Evolutionary conservation across 2,329 filamentous ascomycete genomes (phyloP).

Genomic region (Hymenoscyphus occultus): DNA sequence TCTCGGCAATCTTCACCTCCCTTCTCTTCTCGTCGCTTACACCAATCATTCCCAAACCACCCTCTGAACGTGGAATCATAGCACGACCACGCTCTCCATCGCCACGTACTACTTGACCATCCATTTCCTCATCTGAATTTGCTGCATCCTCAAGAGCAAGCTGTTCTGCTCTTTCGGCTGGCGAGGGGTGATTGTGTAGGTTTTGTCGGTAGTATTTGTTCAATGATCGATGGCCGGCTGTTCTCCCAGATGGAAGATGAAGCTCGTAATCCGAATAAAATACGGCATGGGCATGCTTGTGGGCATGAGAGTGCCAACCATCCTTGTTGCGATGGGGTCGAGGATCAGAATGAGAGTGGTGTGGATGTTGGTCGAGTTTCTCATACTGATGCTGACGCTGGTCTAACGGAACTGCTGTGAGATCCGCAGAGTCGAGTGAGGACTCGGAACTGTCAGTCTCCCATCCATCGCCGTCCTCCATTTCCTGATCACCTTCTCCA

Average conservation of each 20-base stretch:
- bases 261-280: conserved; percentile 94
- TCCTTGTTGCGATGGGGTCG: conserved; percentile 71
- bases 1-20: conserved; percentile 63
- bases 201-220: conserved; percentile 92
- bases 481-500: conserved; percentile 53
- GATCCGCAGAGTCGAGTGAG: conserved; percentile 80
- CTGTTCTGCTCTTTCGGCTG: conserved; percentile 70
- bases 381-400: conserved; percentile 68
- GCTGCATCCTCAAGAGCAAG: conserved; percentile 56
- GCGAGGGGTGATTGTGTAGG: conserved; percentile 75
- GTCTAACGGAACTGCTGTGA: conserved; percentile 75
- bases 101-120: conserved; percentile 38
- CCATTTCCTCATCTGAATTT: conserved; percentile 45
- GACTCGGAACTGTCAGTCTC: conserved; percentile 93
- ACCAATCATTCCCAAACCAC: conserved; percentile 73
- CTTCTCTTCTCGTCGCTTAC: conserved; percentile 73
- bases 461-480: conserved; percentile 74
- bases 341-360: conserved; percentile 70
- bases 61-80: conserved; percentile 65
- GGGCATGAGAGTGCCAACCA: conserved; percentile 79
- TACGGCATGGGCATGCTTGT: conserved; percentile 69
- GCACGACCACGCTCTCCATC: conserved; percentile 49
- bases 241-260: conserved; percentile 84
- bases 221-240: conserved; percentile 84
- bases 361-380: conserved; percentile 67